Evolutionary conservation across 2,329 filamentous ascomycete genomes (phyloP), one percentile per base, ranked within the genome.

Genomic region (Malbranchea cinnamomea): DNA sequence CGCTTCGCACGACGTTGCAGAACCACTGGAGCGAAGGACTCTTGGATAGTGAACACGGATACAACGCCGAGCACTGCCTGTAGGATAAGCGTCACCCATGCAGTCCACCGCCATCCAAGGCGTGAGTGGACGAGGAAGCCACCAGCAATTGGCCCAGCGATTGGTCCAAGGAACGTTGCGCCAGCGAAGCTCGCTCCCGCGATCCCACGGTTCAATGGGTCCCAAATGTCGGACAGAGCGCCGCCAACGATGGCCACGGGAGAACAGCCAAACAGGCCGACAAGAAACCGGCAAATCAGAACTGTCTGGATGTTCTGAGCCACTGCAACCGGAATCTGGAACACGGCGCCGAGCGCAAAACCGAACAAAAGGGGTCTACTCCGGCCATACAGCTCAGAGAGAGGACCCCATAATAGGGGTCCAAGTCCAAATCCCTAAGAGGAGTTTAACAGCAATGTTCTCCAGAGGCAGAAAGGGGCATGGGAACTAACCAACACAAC

Each of bases 31-130:
- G 49, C 55, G 19, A 59, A 68, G 0, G 67, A 64, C 44, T 74
- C 68, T 0, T 59, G 62, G 2, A 70, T 48, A n/a, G 62, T 42
- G 16, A 65, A 34, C 9, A 63, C 36, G 0, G 53, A 59, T n/a
- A 66, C 34, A 3, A 52, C 27, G 2, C 54, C 54, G 36, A 67
- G 56, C 4, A 56, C 41, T 6, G 46, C 47, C 1, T 52, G 50
- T 41, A 65, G 55, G 28, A 72, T 68, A 26, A 64, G 42, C 0
- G 64, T 68, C 14, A 71, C 56, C 53, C 67, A 73, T 6, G 58
- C 59, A 0, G 65, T 71, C 65, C 67, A 71, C 11, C 67, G 53
- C 67, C 68, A 71, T 10, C 65, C 63, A 1, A 70, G 56, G 37
- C 59, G 40, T 5, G 52, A 60, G 23, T 62, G 50, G 0, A 58